A percentile compares a stretch with the other conserved stretches of the same genome.
phyloP scores from a whole-genome alignment of 805 yeast genomes.

The Myxozyma sirexii region DNA sequence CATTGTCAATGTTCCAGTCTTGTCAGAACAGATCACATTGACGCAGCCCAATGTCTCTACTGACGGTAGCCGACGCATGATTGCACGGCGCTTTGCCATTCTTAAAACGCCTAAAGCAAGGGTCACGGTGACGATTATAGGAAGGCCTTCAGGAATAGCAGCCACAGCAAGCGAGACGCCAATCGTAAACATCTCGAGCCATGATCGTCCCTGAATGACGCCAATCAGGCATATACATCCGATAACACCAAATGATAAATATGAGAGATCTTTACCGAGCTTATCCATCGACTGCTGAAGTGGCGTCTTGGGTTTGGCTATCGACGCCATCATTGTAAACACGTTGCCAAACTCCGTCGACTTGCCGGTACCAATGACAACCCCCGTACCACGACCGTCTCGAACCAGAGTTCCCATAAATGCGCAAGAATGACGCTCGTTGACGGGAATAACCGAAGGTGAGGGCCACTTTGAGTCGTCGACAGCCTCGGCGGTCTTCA shows the following conservation, averaged over 20 bases:
- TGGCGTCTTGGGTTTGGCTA: slow-evolving; percentile 98
- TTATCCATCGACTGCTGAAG: slow-evolving; percentile 94
- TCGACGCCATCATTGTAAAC: slow-evolving; percentile 90
- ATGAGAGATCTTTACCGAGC: slow-evolving; percentile 85
- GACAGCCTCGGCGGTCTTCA: slow-evolving; percentile 58
- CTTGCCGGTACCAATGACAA: slow-evolving; percentile 87
- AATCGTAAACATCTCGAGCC: slow-evolving; percentile 98
- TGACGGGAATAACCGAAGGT: slow-evolving; percentile 51
- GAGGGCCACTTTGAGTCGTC: slow-evolving; percentile 31
- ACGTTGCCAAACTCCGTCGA: slow-evolving; percentile 94
- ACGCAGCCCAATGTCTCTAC: slow-evolving; percentile 96
- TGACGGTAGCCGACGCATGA: slow-evolving; percentile 89
- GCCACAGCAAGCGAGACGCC: slow-evolving; percentile 98
- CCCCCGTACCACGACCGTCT: slow-evolving; percentile 92
- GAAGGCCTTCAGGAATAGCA: slow-evolving; percentile 98
- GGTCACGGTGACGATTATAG: slow-evolving; percentile 96
- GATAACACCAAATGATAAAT: slow-evolving; percentile 81
- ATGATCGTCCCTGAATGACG: slow-evolving; percentile 84
- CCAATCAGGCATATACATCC: slow-evolving; percentile 93
- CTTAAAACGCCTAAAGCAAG: slow-evolving; percentile 93
- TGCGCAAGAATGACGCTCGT: slow-evolving; percentile 77
- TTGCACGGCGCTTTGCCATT: slow-evolving; percentile 94
- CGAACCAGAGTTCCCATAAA: slow-evolving; percentile 97
- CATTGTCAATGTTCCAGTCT: slow-evolving; percentile 79
- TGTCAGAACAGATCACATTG: slow-evolving; percentile 81